phyloP scores from a whole-genome alignment of 441 rosid species.

The Corymbia citriodora region DNA sequence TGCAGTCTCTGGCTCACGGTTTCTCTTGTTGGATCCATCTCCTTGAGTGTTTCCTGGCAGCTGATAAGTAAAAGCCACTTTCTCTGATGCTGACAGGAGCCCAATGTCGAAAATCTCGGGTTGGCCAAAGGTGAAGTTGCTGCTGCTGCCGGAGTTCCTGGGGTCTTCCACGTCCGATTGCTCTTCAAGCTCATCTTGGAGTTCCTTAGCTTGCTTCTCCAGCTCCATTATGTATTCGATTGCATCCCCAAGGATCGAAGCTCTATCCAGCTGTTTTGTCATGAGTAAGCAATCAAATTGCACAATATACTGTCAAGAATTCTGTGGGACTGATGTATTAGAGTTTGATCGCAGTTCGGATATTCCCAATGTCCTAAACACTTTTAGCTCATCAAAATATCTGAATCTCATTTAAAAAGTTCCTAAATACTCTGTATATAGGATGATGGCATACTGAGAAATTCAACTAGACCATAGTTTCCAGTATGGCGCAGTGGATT shows the following conservation, averaged over 20 bases:
- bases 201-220: conserved; percentile 64
- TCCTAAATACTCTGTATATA: neutral
- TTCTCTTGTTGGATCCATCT: conserved; percentile 25
- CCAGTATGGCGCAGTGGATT: neutral
- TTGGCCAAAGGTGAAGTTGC: conserved; percentile 24
- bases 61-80: conserved; percentile 22
- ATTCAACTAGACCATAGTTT: neutral
- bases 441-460: neutral
- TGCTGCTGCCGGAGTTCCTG: conserved; percentile 17
- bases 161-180: conserved; percentile 60
- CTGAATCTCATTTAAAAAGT: neutral
- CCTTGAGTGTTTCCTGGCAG: conserved; percentile 20
- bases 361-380: neutral
- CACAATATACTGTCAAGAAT: neutral
- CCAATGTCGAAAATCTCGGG: conserved; percentile 24
- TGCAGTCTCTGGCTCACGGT: conserved; percentile 30
- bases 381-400: neutral
- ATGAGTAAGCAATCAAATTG: neutral
- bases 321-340: neutral
- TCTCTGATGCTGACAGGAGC: conserved; percentile 13
- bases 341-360: neutral
- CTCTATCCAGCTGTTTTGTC: conserved; percentile 62
- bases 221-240: conserved; percentile 79
- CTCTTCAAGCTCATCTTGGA: conserved; percentile 81
- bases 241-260: conserved; percentile 83